phyloP scores from a whole-genome alignment of 176 grass and related monocot species.

The Oryza brachyantha region DNA sequence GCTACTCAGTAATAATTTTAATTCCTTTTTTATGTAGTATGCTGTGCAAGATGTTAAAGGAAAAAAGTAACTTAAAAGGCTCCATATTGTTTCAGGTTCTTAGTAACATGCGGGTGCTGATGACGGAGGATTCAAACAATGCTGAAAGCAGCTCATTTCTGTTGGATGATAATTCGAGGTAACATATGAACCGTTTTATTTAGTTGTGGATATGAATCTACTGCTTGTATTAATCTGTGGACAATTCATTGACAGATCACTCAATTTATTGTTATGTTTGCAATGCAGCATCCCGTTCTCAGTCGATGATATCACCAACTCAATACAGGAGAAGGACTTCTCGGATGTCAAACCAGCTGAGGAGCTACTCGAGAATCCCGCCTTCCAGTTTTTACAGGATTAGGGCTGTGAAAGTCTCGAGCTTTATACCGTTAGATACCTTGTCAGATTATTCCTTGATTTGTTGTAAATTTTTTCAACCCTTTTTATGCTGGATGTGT shows the following conservation, averaged over 20 bases:
- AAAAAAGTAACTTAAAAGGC: not conserved
- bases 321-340: slow-evolving; percentile 90
- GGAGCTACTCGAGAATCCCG: slow-evolving; percentile 75
- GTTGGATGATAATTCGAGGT: slow-evolving; percentile 95
- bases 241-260: not conserved
- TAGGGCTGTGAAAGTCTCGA: slow-evolving; percentile 54
- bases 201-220: not conserved
- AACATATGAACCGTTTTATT: not conserved
- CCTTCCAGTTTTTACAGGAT: slow-evolving; percentile 99
- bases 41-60: not conserved
- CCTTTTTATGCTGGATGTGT: slow-evolving; percentile 38
- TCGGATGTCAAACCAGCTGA: slow-evolving; percentile 74
- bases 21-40: not conserved
- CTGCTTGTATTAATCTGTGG: not conserved
- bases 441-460: slow-evolving; percentile 54
- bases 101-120: slow-evolving; percentile 82
- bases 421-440: slow-evolving; percentile 28
- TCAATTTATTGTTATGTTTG: not conserved
- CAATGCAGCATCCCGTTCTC: slow-evolving; percentile 92
- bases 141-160: slow-evolving; percentile 82
- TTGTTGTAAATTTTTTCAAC: slow-evolving; percentile 59
- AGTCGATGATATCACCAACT: slow-evolving; percentile 82
- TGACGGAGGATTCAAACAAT: slow-evolving; percentile 88
- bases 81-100: slow-evolving; percentile 60
- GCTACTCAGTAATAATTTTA: not conserved